Base-by-base conservation (phyloP, 2,329 filamentous ascomycete genomes). In the Trichoderma sp. region DNA sequence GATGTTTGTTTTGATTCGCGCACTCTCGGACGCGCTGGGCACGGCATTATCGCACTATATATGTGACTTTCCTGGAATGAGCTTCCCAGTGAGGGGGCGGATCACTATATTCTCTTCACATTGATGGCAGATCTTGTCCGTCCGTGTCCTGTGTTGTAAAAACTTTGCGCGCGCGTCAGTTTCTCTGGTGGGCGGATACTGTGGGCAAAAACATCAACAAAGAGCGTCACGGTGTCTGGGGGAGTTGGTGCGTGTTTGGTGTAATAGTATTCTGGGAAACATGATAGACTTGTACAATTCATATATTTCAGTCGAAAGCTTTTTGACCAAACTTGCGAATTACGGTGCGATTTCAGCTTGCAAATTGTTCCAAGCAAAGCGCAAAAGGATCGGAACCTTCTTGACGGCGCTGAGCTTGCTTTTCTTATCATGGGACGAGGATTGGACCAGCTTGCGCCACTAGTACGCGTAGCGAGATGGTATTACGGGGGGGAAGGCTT, bases 1-100 rank as follows among this genome's bases (percentile, higher is more conserved):
- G 54, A 68, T 66, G 68, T 70, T 69, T 72, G 70, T 70, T 71
- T 71, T 69, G 64, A 64, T 67, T 66, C 67, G 71, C 64, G 64
- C 69, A 60, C 69, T 59, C 34, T 56, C 48, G 69, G 64, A 67
- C 71, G 71, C 70, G 68, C 71, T 67, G 69, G 68, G 66, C 66
- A 68, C 68, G 68, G 65, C 67, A 67, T 68, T 68, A 54, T 50
- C 61, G 63, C 67, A 68, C 63, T 68, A 59, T 53, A 68, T 61
- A 54, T 64, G 61, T 54, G 58, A 64, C 52, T 58, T 68, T 63
- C 67, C 59, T 61, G 52, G 58, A 68, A 57, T 64, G 52, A 48
- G 58, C 57, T 39, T 57, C 42, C 60, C 53, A n/a, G 42, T 57
- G 37, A 52, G 48, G 66, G 37, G 59, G 54, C 53, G 58, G 53